These are phyloP conservation scores for Globisporangium rhizosaccharum DNA, from an alignment of 352 stramenopile species.

Conservation along the genomic window DNA sequence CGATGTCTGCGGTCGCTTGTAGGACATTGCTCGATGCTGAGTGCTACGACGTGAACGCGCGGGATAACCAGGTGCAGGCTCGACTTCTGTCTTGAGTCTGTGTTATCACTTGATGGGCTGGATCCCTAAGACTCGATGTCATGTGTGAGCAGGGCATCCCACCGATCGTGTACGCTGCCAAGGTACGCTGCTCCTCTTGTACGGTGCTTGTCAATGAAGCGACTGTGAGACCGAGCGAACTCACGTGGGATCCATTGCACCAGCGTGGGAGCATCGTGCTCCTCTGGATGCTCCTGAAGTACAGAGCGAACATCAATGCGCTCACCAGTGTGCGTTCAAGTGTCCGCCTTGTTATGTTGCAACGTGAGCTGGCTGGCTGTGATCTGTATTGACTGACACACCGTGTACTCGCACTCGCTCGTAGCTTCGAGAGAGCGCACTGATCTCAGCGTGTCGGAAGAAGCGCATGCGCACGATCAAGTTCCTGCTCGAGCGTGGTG, in stretches of 20 bases:
- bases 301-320: slow-evolving; percentile 55
- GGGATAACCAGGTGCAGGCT: slow-evolving; percentile 30
- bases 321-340: slow-evolving; percentile 25
- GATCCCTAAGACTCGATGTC: background rate
- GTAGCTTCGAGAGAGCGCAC: slow-evolving; percentile 41
- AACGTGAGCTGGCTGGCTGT: background rate
- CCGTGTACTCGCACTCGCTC: background rate
- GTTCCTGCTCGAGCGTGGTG: slow-evolving; percentile 39
- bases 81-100: background rate
- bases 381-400: background rate
- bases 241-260: too few relatives aligned
- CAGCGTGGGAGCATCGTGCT: slow-evolving; percentile 43
- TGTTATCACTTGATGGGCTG: background rate
- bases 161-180: slow-evolving; percentile 56
- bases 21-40: slow-evolving; percentile 39
- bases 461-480: slow-evolving; percentile 26
- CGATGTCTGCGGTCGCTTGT: background rate
- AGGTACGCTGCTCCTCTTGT: slow-evolving; percentile 18
- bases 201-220: background rate
- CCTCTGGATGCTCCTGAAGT: slow-evolving; percentile 42
- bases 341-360: background rate
- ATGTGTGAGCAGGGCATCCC: slow-evolving; percentile 29
- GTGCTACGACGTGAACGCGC: slow-evolving; percentile 51
- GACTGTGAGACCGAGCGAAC: background rate
- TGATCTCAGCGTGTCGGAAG: slow-evolving; percentile 49